Evolutionary conservation across 2,329 filamentous ascomycete genomes (phyloP).

Genomic region (Podosphaera aphanis): DNA sequence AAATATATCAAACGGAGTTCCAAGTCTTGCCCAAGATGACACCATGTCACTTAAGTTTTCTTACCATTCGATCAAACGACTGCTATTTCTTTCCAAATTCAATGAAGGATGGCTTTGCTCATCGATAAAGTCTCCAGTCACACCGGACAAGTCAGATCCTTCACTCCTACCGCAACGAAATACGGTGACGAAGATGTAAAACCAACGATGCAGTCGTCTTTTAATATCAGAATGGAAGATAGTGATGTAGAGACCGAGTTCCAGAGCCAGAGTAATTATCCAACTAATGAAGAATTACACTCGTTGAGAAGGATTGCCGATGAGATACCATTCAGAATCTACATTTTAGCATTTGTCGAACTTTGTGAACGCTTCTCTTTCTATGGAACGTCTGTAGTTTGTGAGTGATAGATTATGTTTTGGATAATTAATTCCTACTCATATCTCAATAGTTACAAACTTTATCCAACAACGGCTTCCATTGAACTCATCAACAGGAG

Average conservation of each 20-base stretch:
- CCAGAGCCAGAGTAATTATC: slow-evolving; percentile 1
- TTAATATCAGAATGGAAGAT: not conserved
- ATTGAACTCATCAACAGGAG: slow-evolving; percentile 20
- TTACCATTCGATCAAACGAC: not conserved
- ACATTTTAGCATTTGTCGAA: slow-evolving; percentile 37
- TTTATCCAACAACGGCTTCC: slow-evolving; percentile 28
- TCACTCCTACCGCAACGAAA: not conserved
- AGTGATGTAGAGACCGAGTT: not conserved
- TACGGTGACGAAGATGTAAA: not conserved
- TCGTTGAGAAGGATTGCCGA: slow-evolving; percentile 11
- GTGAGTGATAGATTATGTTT: slow-evolving; percentile 19
- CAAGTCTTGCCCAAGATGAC: not conserved
- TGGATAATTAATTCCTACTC: not conserved
- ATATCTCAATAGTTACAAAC: slow-evolving; percentile 21
- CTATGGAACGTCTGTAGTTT: slow-evolving; percentile 38
- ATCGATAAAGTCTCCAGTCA: not conserved
- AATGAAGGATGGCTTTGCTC: not conserved
- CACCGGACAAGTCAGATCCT: not conserved
- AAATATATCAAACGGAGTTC: not conserved
- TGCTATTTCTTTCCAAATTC: not conserved
- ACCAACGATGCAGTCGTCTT: not conserved
- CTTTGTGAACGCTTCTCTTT: slow-evolving; percentile 39
- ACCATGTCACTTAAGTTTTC: not conserved
- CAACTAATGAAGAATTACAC: slow-evolving; percentile 11
- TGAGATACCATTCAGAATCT: slow-evolving; percentile 11